Base-by-base conservation (phyloP, 1,284 basidiomycete species). In the Xerocomus nothofagi region DNA sequence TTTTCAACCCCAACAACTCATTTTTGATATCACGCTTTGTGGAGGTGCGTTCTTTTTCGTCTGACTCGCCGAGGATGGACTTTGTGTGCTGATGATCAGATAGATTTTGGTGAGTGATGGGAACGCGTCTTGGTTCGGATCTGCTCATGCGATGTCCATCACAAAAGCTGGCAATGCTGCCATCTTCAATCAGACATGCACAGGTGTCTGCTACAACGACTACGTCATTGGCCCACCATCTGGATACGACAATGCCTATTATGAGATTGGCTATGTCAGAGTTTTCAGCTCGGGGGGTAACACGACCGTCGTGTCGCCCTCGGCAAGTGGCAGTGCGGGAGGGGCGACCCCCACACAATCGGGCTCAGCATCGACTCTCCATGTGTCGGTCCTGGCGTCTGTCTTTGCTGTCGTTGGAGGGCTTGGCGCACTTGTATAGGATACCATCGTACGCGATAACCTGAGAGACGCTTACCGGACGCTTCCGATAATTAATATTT, bases 11-110 rank as follows among this genome's bases (percentile, higher is more conserved):
- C 86, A 90, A 60, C 73, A 79, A 47, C 74, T 91, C 39, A 81
- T 88, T 27, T 81, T 91, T 56, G 81, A 86, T 63, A 88, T 88
- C 52, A 86, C 88, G 1, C 77, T 91, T 11, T 91, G 89, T 55
- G 85, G 86, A 60, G 67, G 64, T 66, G 31, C 29, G 63, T 56
- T 18, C 17, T n/a, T 34, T 50, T 24, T 43, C 14, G 14, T 17
- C 39, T 27, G 34, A 42, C 23, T 32, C 6, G 15, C 12, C 11
- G 18, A 33, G 18, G 17, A 33, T 17, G 18, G 15, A 5, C 6
- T 14, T 29, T 24, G 29, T 24, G 29, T 36, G 14, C 50, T 66
- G 42, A 59, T 27, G 6, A 7, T 30, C 26, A 15, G 4, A 29
- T 26, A 69, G 69, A 70, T 49, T 69, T 59, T 40, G 81, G 81